These are phyloP conservation scores for Daldinia vernicosa DNA, from an alignment of 495 filamentous ascomycete species.

Conservation along the genomic window DNA sequence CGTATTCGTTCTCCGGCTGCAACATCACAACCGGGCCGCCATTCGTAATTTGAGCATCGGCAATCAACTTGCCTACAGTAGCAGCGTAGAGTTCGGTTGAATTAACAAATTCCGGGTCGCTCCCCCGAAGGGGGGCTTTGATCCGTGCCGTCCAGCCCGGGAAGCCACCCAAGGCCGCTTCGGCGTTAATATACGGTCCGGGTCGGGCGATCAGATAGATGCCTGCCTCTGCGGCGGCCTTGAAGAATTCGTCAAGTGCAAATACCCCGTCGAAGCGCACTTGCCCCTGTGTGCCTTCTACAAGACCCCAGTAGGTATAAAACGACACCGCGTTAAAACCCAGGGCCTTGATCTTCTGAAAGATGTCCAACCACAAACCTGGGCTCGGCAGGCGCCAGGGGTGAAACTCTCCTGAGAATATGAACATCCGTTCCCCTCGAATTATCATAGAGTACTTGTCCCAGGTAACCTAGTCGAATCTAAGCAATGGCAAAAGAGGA, in stretches of 20 bases:
- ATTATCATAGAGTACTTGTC: constrained; percentile 78
- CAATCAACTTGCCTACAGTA: not conserved
- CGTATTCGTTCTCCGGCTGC: not conserved
- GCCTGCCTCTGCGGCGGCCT: not conserved
- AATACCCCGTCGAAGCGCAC: constrained; percentile 51
- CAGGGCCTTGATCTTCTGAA: constrained; percentile 81
- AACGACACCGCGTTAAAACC: constrained; percentile 80
- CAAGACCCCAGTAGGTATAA: constrained; percentile 77
- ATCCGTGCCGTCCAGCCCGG: not conserved
- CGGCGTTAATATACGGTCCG: not conserved
- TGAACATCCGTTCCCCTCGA: constrained; percentile 72
- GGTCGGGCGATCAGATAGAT: not conserved
- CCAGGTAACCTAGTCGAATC: constrained; percentile 62
- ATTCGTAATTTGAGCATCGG: not conserved
- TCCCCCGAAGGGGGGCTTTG: not conserved
- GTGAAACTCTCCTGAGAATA: constrained; percentile 78
- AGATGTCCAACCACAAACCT: constrained; percentile 74
- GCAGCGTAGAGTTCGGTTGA: not conserved
- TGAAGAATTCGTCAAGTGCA: not conserved
- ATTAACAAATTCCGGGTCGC: not conserved
- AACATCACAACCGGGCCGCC: not conserved
- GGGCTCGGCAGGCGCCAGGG: constrained; percentile 78
- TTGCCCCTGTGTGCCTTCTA: constrained; percentile 75
- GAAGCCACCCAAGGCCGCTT: not conserved
- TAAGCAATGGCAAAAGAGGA: not conserved